A percentile compares a stretch with the other conserved stretches of the same genome.
Evolutionary conservation across 1,139 yeast genomes (phyloP).

Genomic region (Cylindricascospora bacillispora): DNA sequence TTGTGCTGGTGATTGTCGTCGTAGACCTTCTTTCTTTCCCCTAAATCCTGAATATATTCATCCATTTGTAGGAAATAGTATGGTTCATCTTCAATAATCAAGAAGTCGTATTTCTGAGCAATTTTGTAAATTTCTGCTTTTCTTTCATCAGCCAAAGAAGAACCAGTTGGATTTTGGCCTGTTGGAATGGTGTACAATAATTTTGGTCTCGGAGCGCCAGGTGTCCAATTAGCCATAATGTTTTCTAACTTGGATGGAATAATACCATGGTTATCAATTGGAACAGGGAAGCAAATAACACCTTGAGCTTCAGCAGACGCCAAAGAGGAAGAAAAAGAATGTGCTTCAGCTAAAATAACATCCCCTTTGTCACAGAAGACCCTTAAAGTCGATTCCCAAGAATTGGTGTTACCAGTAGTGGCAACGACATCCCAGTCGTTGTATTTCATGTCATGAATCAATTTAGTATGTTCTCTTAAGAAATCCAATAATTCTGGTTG

Average conservation of each 20-base stretch:
- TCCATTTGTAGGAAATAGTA: conserved; percentile 89
- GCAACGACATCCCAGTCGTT: conserved; percentile 53
- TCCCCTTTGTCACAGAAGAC: conserved; percentile 74
- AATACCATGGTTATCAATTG: conserved; percentile 71
- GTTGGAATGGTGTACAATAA: conserved; percentile 78
- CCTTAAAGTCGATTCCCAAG: conserved; percentile 78
- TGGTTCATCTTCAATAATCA: conserved; percentile 89
- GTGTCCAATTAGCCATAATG: conserved; percentile 59
- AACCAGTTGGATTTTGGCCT: conserved; percentile 94
- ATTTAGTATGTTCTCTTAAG: conserved; percentile 63
- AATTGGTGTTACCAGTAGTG: conserved; percentile 75
- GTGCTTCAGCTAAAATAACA: conserved; percentile 68
- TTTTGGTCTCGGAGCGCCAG: conserved; percentile 56
- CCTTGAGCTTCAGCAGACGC: conserved; percentile 74
- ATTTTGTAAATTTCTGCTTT: conserved; percentile 58
- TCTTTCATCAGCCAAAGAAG: conserved; percentile 59
- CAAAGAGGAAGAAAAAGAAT: conserved; percentile 69
- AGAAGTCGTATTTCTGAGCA: conserved; percentile 70
- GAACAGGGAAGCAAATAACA: conserved; percentile 53
- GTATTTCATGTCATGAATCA: conserved; percentile 50
- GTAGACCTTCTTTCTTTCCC: conserved; percentile 22
- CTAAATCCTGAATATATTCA: conserved; percentile 33
- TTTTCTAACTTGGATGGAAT: conserved; percentile 59
- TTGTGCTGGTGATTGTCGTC: conserved; percentile 22
- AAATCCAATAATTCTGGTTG: conserved; percentile 55